Evolutionary conservation across 208 protist genomes (phyloP), one percentile per base, ranked within the genome.

Genomic region (Wallacemonas sp.): DNA sequence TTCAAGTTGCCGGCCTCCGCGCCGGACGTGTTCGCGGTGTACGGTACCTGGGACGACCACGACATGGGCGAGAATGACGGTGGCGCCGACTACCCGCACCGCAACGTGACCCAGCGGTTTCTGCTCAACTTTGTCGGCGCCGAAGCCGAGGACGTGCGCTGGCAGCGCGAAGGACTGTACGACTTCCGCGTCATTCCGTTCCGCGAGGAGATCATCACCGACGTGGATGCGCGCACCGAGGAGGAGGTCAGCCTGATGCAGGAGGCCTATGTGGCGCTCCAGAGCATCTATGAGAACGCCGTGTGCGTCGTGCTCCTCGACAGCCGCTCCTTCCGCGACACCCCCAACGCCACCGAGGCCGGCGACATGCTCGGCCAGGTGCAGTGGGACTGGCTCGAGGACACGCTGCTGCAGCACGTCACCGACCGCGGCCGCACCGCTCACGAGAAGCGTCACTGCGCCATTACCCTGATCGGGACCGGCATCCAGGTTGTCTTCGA

Each of bases 51-150:
- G 91, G 91, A 97, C 50, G 91, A 97, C 65, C 91, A 97, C 74
- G 91, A 97, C 61, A 89, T 92, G 77, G 87, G 86, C 25, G 79
- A 86, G 66, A 97, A 97, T 70, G 86, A 97, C 61, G 91, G 79
- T 5, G 91, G 89, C 20, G 70, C 55, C 14, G 87, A 95, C 42
- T 91, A 88, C 61, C 44, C 57, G 11, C 10, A 87, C 38, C 79
- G 79, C 20, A 79, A 86, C 61, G 66, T 42, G n/a, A 81, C 79
- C 57, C 78, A 95, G 73, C 57, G 75, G 2, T 76, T 89, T 31
- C 84, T 89, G 44, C 79, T 97, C 11, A 79, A 95, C 62, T 97
- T 97, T 64, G 65, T 97, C 14, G 76, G 69, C 26, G 81, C 82
- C 42, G 65, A 84, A 0, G 45, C 49, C 1, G 54, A 57, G 1